Evolutionary conservation across 257 asterid species (phyloP), one percentile per base, ranked within the genome.

Genomic region (Handroanthus guayacan): DNA sequence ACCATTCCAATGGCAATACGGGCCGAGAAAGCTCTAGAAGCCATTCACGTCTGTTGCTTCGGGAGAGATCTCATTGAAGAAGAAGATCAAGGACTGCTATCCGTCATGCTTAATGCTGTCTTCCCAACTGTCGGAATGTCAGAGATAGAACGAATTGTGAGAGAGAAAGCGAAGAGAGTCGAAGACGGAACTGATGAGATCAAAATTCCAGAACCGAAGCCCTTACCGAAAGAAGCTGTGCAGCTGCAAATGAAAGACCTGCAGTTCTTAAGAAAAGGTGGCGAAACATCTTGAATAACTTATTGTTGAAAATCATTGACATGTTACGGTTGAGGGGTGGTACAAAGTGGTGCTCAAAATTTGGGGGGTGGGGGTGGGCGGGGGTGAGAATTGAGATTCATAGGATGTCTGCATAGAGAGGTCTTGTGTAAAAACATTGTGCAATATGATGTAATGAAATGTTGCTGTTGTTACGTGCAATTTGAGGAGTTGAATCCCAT

Each of bases 21-120:
- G 62, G 99, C 91, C 0, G 99, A 95, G 85, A 93, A 93, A 78
- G 98, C 99, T 47, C 86, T 95, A 5, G 99, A 95, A 62, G 99
- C 98, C 11, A 84, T 95, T 14, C 84, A 89, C 9, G 86, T 95
- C 0, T 89, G 97, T 67, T 87, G 92, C 86, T 95, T 86, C 8
- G 97, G 96, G 47, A 83, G 87, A 76, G 94, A 89, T 70, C 69
- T 72, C 4, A 82, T 95, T 11, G 97, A 89, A 79, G 92, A 89
- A 77, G 98, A 93, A 20, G 98, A 95, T 47, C 90, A 76, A 64
- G 82, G 81, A 72, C 79, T 93, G 80, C 84, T 95, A 20, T 62
- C 65, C 43, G 54, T 82, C 55, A 93, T 95, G 75, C 96, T 95
- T 6, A 86, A 64, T 75, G 83, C 93, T 0, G 97, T 93, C 18